Conservation (phyloP, 2,329 filamentous ascomycete genomes). For the Elsinoe necatrix region DNA sequence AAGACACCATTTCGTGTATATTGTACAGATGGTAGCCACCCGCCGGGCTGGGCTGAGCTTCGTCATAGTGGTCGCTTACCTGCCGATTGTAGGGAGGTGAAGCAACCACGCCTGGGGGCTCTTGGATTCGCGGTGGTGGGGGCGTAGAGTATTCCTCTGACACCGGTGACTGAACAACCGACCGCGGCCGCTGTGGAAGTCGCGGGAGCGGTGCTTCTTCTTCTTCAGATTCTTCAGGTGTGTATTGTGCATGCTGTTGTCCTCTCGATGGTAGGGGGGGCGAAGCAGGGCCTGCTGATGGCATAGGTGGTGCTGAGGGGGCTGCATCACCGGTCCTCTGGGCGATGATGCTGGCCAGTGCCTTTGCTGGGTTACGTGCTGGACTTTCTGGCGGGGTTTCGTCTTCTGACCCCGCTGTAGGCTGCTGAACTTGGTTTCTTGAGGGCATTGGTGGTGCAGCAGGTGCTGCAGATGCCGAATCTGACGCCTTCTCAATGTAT, state of each 20-base stretch:
- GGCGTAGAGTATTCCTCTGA: slow-evolving; percentile 25
- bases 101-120: slow-evolving; percentile 36
- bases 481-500: slow-evolving; percentile 70
- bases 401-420: slow-evolving; percentile 28
- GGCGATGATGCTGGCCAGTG: slow-evolving; percentile 46
- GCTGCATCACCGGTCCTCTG: slow-evolving; percentile 37
- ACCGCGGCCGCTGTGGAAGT: slow-evolving; percentile 55
- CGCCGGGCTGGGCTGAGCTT: slow-evolving; percentile 47
- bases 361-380: slow-evolving; percentile 47
- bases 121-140: slow-evolving; percentile 32
- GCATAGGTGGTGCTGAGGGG: slow-evolving; percentile 20
- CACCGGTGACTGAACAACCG: slow-evolving; percentile 45
- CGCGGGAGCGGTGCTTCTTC: slow-evolving; percentile 52
- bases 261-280: slow-evolving; percentile 48
- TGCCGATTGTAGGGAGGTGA: slow-evolving; percentile 50
- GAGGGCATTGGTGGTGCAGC: slow-evolving; percentile 32
- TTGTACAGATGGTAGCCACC: slow-evolving; percentile 92
- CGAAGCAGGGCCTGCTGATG: slow-evolving; percentile 34
- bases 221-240: slow-evolving; percentile 62
- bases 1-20: slow-evolving; percentile 94
- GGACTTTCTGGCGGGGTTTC: slow-evolving; percentile 32
- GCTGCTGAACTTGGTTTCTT: slow-evolving; percentile 30
- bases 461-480: slow-evolving; percentile 39
- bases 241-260: slow-evolving; percentile 39
- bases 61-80: slow-evolving; percentile 34